Evolutionary conservation across 805 yeast genomes (phyloP).

Genomic region (Ogataea methanolica): DNA sequence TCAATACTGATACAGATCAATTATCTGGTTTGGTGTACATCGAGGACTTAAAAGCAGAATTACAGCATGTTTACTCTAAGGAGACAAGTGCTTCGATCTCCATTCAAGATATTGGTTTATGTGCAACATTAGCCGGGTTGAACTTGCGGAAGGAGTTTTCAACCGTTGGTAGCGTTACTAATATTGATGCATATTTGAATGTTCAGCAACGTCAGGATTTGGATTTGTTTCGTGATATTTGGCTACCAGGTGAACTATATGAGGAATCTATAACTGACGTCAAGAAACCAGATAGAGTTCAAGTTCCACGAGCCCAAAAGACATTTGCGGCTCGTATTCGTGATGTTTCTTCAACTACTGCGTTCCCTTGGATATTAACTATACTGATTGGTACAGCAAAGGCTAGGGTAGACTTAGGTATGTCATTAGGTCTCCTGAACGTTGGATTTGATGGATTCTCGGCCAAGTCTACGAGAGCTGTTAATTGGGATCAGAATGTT

Average conservation of each 20-base stretch:
- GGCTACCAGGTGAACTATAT: constrained; percentile 53
- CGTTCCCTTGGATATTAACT: constrained; percentile 72
- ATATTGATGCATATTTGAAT: constrained; percentile 60
- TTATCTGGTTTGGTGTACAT: constrained; percentile 41
- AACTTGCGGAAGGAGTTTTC: constrained; percentile 37
- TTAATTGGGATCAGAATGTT: constrained; percentile 68
- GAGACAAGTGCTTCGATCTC: constrained; percentile 75
- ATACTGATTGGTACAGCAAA: constrained; percentile 48
- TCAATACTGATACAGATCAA: constrained; percentile 46
- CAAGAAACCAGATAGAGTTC: constrained; percentile 1
- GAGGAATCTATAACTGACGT: constrained; percentile 15
- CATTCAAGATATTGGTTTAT: constrained; percentile 42
- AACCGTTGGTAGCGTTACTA: constrained; percentile 45
- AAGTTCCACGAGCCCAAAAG: constrained; percentile 9
- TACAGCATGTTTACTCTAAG: constrained; percentile 88
- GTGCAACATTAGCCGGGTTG: constrained; percentile 43
- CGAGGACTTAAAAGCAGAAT: constrained; percentile 57
- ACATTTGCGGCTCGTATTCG: constrained; percentile 44
- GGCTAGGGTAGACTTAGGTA: constrained; percentile 73
- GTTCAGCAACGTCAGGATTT: constrained; percentile 85
- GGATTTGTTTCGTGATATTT: constrained; percentile 74
- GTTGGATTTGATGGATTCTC: constrained; percentile 57
- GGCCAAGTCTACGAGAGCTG: constrained; percentile 62
- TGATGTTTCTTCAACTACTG: constrained; percentile 55
- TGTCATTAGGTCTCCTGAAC: constrained; percentile 66